Base-by-base conservation (phyloP, 495 filamentous ascomycete genomes). In the Geoglossum glabrum region DNA sequence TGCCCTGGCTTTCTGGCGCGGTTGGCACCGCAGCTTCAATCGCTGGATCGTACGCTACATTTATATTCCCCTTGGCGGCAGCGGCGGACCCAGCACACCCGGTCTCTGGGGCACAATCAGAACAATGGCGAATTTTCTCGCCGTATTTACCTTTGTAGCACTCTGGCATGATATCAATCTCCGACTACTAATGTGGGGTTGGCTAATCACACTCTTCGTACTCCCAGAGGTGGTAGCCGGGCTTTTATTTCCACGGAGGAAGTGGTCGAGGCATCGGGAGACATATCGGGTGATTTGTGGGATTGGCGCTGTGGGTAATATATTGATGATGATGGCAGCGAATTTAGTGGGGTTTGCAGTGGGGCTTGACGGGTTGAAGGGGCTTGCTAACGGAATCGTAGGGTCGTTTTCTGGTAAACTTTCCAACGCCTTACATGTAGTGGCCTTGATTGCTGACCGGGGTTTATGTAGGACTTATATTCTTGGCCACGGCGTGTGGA, bases 161-260 rank as follows among this genome's bases (percentile, higher is more conserved):
- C 73, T 99, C 40, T 99, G 92, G 92, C 92, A 99, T 68, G 92
- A 99, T 64, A 93, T 99, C 67, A 81, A 90, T 64, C 77, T 96
- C n/a, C 79, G 82, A 47, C 76, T 99, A 26, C 77, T 99, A 15
- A 83, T 92, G 65, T 99, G 92, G 92, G 88, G 92, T 15, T 99
- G 92, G 92, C 73, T 99, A 54, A 78, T 97, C 46, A 87, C 90
- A 3, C 69, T 96, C 11, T 99, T 99, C 70, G 83, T 99, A 65
- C 66, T 96, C 26, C 92, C 92, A 0, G 93, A 97, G 67, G 74
- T 90, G 50, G 67, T 87, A 15, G 87, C 80, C 8, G 70, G 74
- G 0, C 71, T 79, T 43, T 31, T 87, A 1, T 94, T 97, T 70
- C 87, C 89, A 0, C 73, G 73, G 23, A 64, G 70, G 19, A 78